A percentile compares a stretch with the other conserved stretches of the same genome.
Conservation (phyloP, 805 yeast genomes). For the Ascoidea rubescens region DNA sequence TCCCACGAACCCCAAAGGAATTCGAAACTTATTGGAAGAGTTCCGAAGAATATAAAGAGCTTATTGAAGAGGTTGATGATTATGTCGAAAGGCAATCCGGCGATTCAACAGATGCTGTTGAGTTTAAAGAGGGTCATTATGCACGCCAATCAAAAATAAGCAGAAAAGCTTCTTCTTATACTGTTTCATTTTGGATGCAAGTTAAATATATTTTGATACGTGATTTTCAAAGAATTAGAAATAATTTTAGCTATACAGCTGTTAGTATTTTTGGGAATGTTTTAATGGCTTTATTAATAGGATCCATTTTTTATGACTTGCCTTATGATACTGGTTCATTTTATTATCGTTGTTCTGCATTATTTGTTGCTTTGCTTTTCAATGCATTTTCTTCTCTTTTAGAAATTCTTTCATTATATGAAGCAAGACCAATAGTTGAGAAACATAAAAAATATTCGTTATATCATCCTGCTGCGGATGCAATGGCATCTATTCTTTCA, state of each 20-base stretch:
- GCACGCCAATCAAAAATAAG: conserved; percentile 37
- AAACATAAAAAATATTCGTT: conserved; percentile 43
- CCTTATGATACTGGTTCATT: conserved; percentile 28
- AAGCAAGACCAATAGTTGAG: conserved; percentile 42
- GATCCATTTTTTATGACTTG: conserved; percentile 46
- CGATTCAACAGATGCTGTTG: conserved; percentile 12
- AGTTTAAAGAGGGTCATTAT: conserved; percentile 25
- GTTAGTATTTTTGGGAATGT: conserved; percentile 29
- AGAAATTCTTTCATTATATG: conserved; percentile 41
- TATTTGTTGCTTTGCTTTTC: conserved; percentile 55
- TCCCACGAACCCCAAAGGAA: conserved; percentile 42
- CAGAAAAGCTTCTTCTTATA: conserved; percentile 36
- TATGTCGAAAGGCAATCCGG: conserved; percentile 16
- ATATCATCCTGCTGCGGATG: conserved; percentile 48
- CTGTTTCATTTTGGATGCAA: conserved; percentile 38
- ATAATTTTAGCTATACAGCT: conserved; percentile 33
- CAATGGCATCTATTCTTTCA: conserved; percentile 35
- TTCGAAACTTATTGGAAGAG: conserved; percentile 47
- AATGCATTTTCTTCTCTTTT: conserved; percentile 50
- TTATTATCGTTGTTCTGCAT: conserved; percentile 43
- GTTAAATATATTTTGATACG: conserved; percentile 30
- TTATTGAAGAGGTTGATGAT: conserved; percentile 30
- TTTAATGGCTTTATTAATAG: conserved; percentile 37
- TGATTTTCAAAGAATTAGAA: conserved; percentile 33
- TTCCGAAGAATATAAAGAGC: conserved; percentile 36